A percentile compares a stretch with the other conserved stretches of the same genome.
Conservation (phyloP, 116 monocot genomes). For the Trichopus zeylanicus region DNA sequence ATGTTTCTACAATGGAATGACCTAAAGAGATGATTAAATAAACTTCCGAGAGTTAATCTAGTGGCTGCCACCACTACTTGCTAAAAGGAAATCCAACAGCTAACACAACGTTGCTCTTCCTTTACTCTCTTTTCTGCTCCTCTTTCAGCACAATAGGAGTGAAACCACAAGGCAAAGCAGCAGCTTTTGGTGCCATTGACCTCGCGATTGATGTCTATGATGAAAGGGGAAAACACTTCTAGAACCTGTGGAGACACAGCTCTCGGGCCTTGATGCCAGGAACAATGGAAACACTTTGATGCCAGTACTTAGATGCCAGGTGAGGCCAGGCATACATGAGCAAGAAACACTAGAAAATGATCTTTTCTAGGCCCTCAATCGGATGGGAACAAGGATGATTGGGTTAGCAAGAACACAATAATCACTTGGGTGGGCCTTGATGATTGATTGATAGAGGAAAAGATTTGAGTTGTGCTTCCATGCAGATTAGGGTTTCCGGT, state of each 20-base stretch:
- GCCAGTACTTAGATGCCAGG: background rate
- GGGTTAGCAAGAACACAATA: background rate
- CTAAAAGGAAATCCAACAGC: too few species aligned
- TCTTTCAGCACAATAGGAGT: background rate
- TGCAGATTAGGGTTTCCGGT: background rate
- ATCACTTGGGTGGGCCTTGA: slow-evolving; percentile 1
- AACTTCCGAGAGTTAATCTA: too few species aligned
- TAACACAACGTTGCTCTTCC: too few species aligned
- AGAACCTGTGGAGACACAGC: background rate
- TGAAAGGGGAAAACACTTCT: background rate
- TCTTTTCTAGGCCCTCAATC: background rate
- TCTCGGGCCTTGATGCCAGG: slow-evolving; percentile 1
- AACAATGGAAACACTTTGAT: background rate
- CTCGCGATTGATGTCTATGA: background rate
- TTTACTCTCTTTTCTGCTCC: too few species aligned
- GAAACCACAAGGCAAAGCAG: background rate
- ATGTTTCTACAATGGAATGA: too few species aligned
- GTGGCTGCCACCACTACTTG: too few species aligned
- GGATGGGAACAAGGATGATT: slow-evolving; percentile 1
- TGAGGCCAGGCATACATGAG: background rate
- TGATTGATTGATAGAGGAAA: background rate
- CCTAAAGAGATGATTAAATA: too few species aligned
- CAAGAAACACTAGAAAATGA: background rate
- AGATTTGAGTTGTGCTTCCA: background rate
- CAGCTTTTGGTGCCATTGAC: background rate